Evolutionary conservation across 2,329 filamentous ascomycete species (phyloP).

Genomic region (Paecilomyces niveus): DNA sequence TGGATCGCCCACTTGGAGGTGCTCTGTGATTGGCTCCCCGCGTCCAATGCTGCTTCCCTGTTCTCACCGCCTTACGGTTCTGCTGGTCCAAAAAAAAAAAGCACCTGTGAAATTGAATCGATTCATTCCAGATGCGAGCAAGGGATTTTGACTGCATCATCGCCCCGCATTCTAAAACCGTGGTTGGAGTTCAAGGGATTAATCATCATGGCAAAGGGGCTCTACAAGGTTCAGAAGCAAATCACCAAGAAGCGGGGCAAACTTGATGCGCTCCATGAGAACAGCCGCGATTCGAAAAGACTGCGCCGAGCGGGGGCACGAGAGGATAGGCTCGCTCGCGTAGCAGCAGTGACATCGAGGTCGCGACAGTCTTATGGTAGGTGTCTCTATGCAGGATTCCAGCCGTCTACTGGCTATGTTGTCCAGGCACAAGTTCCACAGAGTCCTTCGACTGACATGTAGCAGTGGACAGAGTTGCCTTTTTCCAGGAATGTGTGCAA

Average conservation of each 20-base stretch:
- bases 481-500: conserved; percentile 61
- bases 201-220: conserved; percentile 61
- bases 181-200: not conserved
- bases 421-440: not conserved
- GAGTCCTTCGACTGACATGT: not conserved
- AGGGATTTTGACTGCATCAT: not conserved
- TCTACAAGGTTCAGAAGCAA: conserved; percentile 80
- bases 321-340: conserved; percentile 73
- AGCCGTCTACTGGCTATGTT: not conserved
- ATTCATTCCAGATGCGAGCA: not conserved
- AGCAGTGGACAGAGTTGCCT: conserved; percentile 59
- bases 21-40: conserved; percentile 11
- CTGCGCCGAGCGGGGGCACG: conserved; percentile 71
- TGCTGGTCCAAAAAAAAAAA: conserved; percentile 15
- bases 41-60: conserved; percentile 4
- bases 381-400: conserved; percentile 13
- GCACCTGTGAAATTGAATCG: not conserved
- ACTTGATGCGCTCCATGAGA: conserved; percentile 72
- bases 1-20: conserved; percentile 13
- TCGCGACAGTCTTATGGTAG: conserved; percentile 67
- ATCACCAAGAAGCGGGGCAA: conserved; percentile 80
- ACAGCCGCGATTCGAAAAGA: conserved; percentile 77
- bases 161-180: not conserved
- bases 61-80: conserved; percentile 24
- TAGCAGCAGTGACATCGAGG: conserved; percentile 63